Evolutionary conservation across 2,329 filamentous ascomycete species (phyloP), one percentile per base, ranked within the genome.

Genomic region (Penicillium palitans): DNA sequence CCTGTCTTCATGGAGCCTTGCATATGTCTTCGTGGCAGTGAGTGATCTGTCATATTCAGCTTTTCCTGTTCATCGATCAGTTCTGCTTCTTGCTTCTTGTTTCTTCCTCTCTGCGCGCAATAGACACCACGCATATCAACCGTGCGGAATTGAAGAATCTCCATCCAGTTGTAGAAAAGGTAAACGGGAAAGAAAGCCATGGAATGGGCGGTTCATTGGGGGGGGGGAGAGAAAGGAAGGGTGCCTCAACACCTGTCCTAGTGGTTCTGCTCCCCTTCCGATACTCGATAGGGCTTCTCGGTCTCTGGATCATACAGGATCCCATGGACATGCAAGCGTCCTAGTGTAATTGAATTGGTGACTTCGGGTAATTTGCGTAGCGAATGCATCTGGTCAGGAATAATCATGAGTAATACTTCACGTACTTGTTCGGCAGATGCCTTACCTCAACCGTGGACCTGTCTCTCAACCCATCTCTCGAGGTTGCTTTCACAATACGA

Each of bases 261-360:
- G 5, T 17, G 2, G 2, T 10, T 24, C 13, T 33, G 40, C 15
- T 41, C 10, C 24, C 39, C 41, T 39, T 64, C 53, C 10, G 52
- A 29, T 9, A 64, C 25, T 42, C 51, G 52, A 27, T 49, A 51
- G 6, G 58, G 54, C 25, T 37, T 50, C 4, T 58, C 59, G 2
- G 40, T 45, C 21, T 52, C 39, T 4, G 57, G n/a, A 47, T 65
- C 64, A 27, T 67, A 63, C 12, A 67, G 59, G 13, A 66, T 42
- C 19, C 59, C 62, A 52, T 66, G 62, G 13, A 67, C 24, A 25
- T 58, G 56, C 21, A 66, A 31, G 13, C 40, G 31, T 10, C 60
- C 52, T 17, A 31, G 24, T 10, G 61, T 52, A 15, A 60, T 50
- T 8, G 62, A 60, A 21, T 58, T 46, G 1, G 50, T 42, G 21